Conservation (phyloP, 2,329 filamentous ascomycete genomes). For the Verticillium nubilum region DNA sequence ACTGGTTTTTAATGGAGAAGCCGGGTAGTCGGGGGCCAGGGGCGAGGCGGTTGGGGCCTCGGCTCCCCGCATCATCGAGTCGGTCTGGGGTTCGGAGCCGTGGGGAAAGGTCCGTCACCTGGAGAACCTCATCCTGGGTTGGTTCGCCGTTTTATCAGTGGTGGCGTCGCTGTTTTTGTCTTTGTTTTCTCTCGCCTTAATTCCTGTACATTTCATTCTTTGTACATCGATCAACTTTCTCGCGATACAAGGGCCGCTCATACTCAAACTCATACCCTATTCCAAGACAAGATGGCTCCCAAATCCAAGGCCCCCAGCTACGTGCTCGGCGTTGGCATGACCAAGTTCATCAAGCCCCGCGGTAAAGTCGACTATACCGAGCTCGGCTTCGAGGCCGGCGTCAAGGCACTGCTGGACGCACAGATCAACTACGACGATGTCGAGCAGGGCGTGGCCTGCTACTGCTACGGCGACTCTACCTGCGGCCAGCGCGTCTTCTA, state of each 20-base stretch:
- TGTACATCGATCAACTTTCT: no score
- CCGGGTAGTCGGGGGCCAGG: not conserved
- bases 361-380: slow-evolving; percentile 94
- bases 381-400: slow-evolving; percentile 84
- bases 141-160: not conserved
- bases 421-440: slow-evolving; percentile 96
- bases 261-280: no score
- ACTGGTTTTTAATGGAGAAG: not conserved
- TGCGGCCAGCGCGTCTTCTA: slow-evolving; percentile 97
- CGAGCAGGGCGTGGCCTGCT: slow-evolving; percentile 92
- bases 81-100: slow-evolving; percentile 1
- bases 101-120: slow-evolving; percentile 4
- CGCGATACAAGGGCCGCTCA: no score
- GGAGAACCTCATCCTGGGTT: slow-evolving; percentile 9
- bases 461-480: slow-evolving; percentile 94
- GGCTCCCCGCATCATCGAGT: slow-evolving; percentile 4
- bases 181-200: not conserved
- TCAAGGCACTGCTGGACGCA: slow-evolving; percentile 80
- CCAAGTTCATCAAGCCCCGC: slow-evolving; percentile 96
- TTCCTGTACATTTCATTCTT: not conserved
- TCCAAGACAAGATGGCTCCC: slow-evolving; percentile 25
- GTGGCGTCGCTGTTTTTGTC: not conserved
- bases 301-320: slow-evolving; percentile 57
- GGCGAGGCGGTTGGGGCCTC: slow-evolving; percentile 7
- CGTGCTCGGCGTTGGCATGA: slow-evolving; percentile 96